Conservation (phyloP, 768 basidiomycete genomes). For the Suillus tomentosus region DNA sequence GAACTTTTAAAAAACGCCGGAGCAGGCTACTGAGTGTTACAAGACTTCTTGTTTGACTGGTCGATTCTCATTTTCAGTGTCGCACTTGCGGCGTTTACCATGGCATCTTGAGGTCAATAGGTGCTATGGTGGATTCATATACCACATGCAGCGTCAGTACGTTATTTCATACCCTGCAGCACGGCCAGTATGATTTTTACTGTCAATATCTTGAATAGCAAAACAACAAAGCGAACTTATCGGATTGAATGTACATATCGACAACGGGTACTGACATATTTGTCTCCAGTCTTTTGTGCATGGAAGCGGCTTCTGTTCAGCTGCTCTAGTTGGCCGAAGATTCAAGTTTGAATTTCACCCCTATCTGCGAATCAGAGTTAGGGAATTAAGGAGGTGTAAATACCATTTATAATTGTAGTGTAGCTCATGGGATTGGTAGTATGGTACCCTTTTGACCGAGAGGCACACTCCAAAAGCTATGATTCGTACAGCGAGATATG, state of each 20-base stretch:
- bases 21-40: not conserved
- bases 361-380: not conserved
- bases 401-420: too few species aligned
- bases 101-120: not conserved
- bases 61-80: not conserved
- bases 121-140: not conserved
- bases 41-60: not conserved
- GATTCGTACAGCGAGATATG: not conserved
- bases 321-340: not conserved
- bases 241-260: not conserved
- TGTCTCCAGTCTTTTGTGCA: not conserved
- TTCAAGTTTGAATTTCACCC: not conserved
- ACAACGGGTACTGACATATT: not conserved
- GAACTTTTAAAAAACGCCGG: too few species aligned
- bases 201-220: not conserved
- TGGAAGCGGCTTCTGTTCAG: not conserved
- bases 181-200: not conserved
- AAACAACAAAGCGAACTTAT: not conserved
- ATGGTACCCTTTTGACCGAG: too few species aligned
- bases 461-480: not conserved
- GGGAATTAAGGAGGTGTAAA: too few species aligned
- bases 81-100: not conserved
- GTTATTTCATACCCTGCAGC: not conserved
- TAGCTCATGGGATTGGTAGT: not conserved
- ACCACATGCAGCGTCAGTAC: not conserved